phyloP scores from a whole-genome alignment of 2,329 filamentous ascomycete species.

The Cercospora sp. region DNA sequence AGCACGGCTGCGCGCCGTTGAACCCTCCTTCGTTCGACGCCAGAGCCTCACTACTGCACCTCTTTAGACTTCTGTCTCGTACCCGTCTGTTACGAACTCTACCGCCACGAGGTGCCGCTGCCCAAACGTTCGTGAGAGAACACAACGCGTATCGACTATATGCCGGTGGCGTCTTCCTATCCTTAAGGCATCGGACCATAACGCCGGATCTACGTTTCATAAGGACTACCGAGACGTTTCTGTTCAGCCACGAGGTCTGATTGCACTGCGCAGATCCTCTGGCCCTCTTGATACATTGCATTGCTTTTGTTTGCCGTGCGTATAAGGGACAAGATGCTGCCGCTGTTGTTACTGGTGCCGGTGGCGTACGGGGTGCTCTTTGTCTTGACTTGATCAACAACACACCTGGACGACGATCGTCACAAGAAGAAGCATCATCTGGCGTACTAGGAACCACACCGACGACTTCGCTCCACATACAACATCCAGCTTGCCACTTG shows the following conservation, averaged over 20 bases:
- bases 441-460: neutral
- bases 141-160: neutral
- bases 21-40: neutral
- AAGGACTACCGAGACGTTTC: constrained; percentile 6
- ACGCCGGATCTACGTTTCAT: constrained; percentile 2
- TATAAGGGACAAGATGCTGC: constrained; percentile 18
- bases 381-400: constrained; percentile 19
- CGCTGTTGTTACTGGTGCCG: constrained; percentile 18
- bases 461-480: neutral
- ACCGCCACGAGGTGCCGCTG: constrained; percentile 3
- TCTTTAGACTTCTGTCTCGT: constrained; percentile 2
- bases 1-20: neutral
- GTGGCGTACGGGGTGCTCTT: constrained; percentile 22
- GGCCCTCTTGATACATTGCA: neutral
- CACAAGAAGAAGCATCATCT: neutral
- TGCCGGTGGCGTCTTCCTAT: constrained; percentile 2
- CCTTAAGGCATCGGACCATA: constrained; percentile 1
- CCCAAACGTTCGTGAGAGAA: neutral
- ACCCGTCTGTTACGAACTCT: constrained; percentile 1
- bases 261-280: neutral
- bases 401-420: neutral
- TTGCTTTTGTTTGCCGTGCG: neutral
- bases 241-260: constrained; percentile 5
- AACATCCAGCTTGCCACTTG: neutral
- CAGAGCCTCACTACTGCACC: constrained; percentile 4